Base-by-base conservation (phyloP, 208 protist genomes). In the Leishmania martiniquensis region DNA sequence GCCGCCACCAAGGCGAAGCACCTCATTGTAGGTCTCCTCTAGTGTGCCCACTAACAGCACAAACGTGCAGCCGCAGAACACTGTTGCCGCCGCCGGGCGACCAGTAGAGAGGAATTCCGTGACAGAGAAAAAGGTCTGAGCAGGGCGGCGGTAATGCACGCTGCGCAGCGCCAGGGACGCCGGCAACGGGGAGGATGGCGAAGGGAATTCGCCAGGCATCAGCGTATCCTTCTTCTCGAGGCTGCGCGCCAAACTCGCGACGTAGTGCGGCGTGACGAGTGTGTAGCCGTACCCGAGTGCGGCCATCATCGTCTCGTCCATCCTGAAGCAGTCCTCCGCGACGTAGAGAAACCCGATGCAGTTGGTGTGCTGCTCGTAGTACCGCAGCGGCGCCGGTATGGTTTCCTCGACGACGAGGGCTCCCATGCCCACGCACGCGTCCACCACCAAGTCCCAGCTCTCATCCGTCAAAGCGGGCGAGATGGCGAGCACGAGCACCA, bases 301-400 rank as follows among this genome's bases (percentile, higher is more conserved):
- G 49, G 87, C 72, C 76, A 95, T 86, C 80, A 91, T 84, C n/a
- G 78, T 68, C 54, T 75, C 85, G 52, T 89, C 86, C 80, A 93
- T 85, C 37, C 42, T 55, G 71, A 92, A 93, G 49, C 71, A 68
- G 54, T 92, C 83, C 60, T 88, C 83, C 5, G 84, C 85, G 25
- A 92, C 83, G 83, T 88, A 95, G 25, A 95, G 83, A 67, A 95
- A 92, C 15, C 86, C 89, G 2, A 90, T 65, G 51, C 84, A 90
- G 77, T 87, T 85, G 5, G 84, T 83, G 79, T 87, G 80, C 72
- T 81, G 73, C 60, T 91, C 80, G 76, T 91, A 91, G 67, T 87
- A 93, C 22, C 84, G 62, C 54, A 78, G 55, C 49, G 83, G 89
- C 0, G 87, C 32, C 4, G 83, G 82, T 2, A 92, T 86, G 54